Conservation (phyloP, 192 early-diverging fungal species). For the Coemansia aciculifera region DNA sequence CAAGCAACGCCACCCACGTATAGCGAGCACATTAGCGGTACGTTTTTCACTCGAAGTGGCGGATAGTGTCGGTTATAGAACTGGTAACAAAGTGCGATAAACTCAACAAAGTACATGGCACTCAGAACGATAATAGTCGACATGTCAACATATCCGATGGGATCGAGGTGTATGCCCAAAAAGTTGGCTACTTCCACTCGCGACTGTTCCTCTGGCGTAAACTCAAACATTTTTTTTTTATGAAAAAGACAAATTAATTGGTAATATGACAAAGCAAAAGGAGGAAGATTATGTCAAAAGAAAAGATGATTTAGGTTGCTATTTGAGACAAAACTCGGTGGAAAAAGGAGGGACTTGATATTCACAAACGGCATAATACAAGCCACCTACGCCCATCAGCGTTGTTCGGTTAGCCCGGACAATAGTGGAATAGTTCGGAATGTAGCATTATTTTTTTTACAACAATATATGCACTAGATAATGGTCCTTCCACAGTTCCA, state of each 20-base stretch:
- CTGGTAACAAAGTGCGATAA: conserved; percentile 41
- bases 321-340: neutral
- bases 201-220: conserved; percentile 29
- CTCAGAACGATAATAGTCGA: conserved; percentile 42
- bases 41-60: conserved; percentile 44
- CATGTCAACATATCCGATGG: conserved; percentile 39
- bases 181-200: conserved; percentile 34
- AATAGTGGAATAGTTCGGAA: neutral
- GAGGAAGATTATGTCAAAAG: neutral
- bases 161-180: conserved; percentile 38
- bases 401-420: neutral
- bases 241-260: conserved; percentile 4
- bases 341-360: neutral
- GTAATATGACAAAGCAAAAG: neutral
- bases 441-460: neutral
- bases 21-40: conserved; percentile 44
- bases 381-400: neutral
- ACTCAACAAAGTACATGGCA: conserved; percentile 39
- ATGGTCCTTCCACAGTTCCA: neutral
- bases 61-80: conserved; percentile 40
- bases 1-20: conserved; percentile 33
- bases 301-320: neutral
- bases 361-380: neutral
- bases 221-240: conserved; percentile 43
- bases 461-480: neutral